Conservation (phyloP, 495 filamentous ascomycete genomes). For the Hypoxylon intermedium region DNA sequence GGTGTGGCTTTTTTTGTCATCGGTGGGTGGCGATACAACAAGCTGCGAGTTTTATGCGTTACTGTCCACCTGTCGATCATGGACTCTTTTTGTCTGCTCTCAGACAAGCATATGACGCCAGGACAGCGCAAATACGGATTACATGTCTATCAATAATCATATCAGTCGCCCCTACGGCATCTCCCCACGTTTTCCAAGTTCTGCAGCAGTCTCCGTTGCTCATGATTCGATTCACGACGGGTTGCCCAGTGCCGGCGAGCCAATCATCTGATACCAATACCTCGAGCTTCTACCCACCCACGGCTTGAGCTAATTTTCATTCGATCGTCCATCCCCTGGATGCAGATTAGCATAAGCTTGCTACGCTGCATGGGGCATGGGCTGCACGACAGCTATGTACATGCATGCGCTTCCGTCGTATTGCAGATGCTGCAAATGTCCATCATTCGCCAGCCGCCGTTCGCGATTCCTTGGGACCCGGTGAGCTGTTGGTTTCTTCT, state of each 20-base stretch:
- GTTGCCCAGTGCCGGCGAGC: slow-evolving; percentile 14
- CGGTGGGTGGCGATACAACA: slow-evolving; percentile 10
- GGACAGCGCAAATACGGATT: not conserved
- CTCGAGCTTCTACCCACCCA: slow-evolving; percentile 1
- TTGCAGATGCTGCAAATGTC: slow-evolving; percentile 23
- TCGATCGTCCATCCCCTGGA: slow-evolving; percentile 19
- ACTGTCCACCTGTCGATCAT: slow-evolving; percentile 19
- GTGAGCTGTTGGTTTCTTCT: slow-evolving; percentile 10
- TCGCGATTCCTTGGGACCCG: slow-evolving; percentile 9
- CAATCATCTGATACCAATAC: slow-evolving; percentile 6
- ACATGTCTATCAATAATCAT: not conserved
- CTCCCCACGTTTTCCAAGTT: slow-evolving; percentile 17
- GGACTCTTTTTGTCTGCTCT: slow-evolving; percentile 11
- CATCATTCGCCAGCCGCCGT: slow-evolving; percentile 28
- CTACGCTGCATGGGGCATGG: slow-evolving; percentile 24
- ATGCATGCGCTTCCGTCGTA: slow-evolving; percentile 31
- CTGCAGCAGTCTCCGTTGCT: slow-evolving; percentile 11
- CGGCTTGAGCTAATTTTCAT: slow-evolving; percentile 34
- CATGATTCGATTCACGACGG: slow-evolving; percentile 9
- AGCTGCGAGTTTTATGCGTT: slow-evolving; percentile 34
- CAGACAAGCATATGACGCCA: slow-evolving; percentile 8
- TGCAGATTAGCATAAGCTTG: slow-evolving; percentile 21
- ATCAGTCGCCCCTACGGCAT: slow-evolving; percentile 4
- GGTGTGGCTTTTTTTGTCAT: not conserved
- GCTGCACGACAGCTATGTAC: slow-evolving; percentile 30